Conservation (phyloP, 148 eudicot species). For the Tetragonia tetragonoides region DNA sequence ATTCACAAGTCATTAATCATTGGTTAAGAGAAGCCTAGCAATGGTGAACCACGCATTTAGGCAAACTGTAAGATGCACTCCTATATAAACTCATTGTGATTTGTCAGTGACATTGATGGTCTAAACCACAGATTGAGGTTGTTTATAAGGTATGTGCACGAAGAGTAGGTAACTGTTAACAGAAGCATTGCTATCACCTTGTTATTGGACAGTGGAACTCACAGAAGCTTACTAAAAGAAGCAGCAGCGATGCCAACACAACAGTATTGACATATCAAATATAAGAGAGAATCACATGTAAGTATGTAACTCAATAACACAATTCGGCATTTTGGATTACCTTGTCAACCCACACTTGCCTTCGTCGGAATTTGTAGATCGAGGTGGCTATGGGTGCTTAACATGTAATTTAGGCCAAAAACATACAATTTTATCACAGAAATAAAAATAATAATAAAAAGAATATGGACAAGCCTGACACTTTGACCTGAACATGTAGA, state of each 20-base stretch:
- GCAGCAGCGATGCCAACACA: neutral
- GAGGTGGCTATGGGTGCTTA: neutral
- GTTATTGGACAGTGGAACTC: neutral
- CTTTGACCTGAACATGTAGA: too few relatives aligned
- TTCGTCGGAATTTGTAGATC: neutral
- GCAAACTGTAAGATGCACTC: neutral
- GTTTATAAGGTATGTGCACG: too few relatives aligned
- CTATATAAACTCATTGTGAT: neutral
- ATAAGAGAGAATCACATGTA: too few relatives aligned
- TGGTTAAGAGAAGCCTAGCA: neutral
- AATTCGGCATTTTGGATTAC: too few relatives aligned
- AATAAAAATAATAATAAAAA: too few relatives aligned
- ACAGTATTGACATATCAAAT: too few relatives aligned
- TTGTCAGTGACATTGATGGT: neutral
- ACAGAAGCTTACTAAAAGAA: too few relatives aligned
- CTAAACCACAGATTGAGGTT: neutral
- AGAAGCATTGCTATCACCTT: neutral
- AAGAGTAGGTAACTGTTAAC: neutral
- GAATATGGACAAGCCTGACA: too few relatives aligned
- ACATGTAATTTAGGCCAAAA: neutral
- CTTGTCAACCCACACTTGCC: neutral
- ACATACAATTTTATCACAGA: too few relatives aligned
- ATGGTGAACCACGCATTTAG: neutral
- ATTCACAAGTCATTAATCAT: conserved; percentile 20
- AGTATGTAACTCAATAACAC: neutral